A percentile compares a stretch with the other conserved stretches of the same genome.
phyloP scores from a whole-genome alignment of 148 eudicot genomes.

The Vaccinium darrowii region DNA sequence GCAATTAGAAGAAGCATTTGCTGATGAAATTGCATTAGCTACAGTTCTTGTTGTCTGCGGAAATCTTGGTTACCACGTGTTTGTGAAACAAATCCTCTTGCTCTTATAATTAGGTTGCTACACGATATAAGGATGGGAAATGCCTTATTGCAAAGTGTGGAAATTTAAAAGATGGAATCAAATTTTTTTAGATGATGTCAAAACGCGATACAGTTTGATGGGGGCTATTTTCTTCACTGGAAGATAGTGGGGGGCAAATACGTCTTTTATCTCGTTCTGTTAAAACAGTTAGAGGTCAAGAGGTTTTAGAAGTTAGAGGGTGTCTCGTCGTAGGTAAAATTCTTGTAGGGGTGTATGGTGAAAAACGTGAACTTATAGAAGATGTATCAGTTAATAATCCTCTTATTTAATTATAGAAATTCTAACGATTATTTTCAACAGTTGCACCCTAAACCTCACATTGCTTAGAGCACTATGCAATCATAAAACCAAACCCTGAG shows the following conservation, averaged over 20 bases:
- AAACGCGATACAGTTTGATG: slow-evolving; percentile 55
- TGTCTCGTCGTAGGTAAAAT: no score
- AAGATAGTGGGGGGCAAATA: slow-evolving; percentile 10
- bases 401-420: no score
- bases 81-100: slow-evolving; percentile 69
- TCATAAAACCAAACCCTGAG: no score
- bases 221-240: slow-evolving; percentile 69
- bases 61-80: slow-evolving; percentile 49
- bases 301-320: no score
- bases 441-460: no score
- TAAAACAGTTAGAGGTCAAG: no score
- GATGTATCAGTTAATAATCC: no score
- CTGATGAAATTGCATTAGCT: slow-evolving; percentile 64
- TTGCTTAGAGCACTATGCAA: no score
- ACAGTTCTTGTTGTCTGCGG: slow-evolving; percentile 67
- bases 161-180: slow-evolving; percentile 47
- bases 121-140: slow-evolving; percentile 57
- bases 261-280: no score
- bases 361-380: no score
- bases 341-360: no score
- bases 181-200: slow-evolving; percentile 49
- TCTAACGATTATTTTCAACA: no score
- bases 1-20: slow-evolving; percentile 28
- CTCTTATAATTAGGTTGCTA: slow-evolving; percentile 50
- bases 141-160: slow-evolving; percentile 67